Percentiles rank a stretch among this genome's conserved stretches.
Conservation (phyloP, 345 rosid genomes). For the Gossypium stocksii region DNA sequence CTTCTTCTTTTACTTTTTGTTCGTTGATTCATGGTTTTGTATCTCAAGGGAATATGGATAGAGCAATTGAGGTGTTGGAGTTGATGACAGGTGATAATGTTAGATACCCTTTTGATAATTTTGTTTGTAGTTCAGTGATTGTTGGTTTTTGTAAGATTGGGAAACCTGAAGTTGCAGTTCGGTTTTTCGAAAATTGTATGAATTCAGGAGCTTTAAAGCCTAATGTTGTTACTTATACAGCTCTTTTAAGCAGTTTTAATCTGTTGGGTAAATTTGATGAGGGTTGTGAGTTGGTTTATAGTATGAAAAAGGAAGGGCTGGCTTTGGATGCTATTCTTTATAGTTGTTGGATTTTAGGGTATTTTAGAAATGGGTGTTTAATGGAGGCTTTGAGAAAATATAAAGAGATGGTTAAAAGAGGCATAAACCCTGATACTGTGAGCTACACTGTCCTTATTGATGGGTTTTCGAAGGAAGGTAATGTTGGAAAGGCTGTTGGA, state of each 20-base stretch:
- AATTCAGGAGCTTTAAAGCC: constrained; percentile 52
- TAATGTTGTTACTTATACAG: constrained; percentile 57
- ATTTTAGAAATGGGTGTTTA: constrained; percentile 34
- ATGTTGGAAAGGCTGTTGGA: constrained; percentile 43
- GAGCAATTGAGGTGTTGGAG: constrained; percentile 60
- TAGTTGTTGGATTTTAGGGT: constrained; percentile 65
- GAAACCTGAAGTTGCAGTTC: constrained; percentile 60
- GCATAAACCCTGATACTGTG: constrained; percentile 39
- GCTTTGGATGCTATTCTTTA: constrained; percentile 61
- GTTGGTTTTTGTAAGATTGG: constrained; percentile 64
- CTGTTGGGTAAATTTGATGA: constrained; percentile 53
- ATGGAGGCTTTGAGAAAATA: constrained; percentile 49
- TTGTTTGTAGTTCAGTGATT: constrained; percentile 63
- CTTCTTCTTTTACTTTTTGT: constrained; percentile 51
- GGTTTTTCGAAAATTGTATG: constrained; percentile 47
- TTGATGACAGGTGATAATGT: constrained; percentile 46
- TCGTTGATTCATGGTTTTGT: constrained; percentile 54
- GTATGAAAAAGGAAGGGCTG: constrained; percentile 50
- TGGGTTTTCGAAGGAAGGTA: constrained; percentile 48
- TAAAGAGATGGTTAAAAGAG: constrained; percentile 43
- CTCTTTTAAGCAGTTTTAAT: constrained; percentile 54
- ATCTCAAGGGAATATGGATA: constrained; percentile 42
- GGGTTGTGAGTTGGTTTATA: constrained; percentile 38
- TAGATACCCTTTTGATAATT: constrained; percentile 59
- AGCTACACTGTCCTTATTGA: constrained; percentile 60